Conservation (phyloP, 345 rosid species). For the Brassica nigra region DNA sequence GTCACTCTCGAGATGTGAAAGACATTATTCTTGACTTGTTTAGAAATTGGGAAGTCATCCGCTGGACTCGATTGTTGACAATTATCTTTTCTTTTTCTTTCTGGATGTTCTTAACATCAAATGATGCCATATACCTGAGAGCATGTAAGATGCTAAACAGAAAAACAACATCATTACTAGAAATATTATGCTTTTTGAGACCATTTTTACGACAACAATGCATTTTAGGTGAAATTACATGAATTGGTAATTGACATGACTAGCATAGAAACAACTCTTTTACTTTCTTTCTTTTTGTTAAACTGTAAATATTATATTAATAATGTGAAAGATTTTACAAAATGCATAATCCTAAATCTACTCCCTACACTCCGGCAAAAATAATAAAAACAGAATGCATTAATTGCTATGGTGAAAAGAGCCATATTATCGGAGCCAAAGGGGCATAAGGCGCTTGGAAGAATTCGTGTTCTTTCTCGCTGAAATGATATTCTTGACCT, state of each 20-base stretch:
- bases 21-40: constrained; percentile 1
- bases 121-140: constrained; percentile 42
- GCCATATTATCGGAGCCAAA: no score
- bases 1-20: neutral
- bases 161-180: neutral
- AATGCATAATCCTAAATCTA: no score
- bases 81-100: neutral
- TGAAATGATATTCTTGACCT: no score
- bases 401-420: no score
- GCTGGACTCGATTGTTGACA: neutral
- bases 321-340: no score
- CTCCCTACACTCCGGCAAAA: no score
- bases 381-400: no score
- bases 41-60: neutral
- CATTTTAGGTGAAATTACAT: neutral
- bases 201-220: neutral
- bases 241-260: neutral
- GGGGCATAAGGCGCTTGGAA: no score
- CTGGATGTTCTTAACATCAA: neutral
- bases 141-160: neutral
- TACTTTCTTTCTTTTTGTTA: neutral
- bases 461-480: no score
- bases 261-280: neutral
- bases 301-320: no score
- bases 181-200: neutral